Percentiles rank a stretch among this genome's conserved stretches.
These are phyloP conservation scores for Pseudoturritis turrita DNA, from an alignment of 345 rosid species.

Conservation along the genomic window DNA sequence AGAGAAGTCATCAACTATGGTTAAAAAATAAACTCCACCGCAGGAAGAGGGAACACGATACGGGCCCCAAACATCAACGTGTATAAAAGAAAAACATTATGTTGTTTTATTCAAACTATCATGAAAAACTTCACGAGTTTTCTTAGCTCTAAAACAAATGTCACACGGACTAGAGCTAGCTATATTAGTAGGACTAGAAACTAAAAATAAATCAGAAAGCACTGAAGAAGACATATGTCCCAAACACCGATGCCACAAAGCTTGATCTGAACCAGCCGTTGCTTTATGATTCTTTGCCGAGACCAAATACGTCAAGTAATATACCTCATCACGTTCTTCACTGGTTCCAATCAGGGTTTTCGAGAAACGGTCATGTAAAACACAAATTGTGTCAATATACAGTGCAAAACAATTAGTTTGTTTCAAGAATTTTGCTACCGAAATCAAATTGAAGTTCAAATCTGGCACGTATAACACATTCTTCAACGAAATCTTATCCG, in stretches of 20 bases:
- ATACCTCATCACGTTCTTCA: neutral
- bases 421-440: neutral
- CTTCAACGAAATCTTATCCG: no score
- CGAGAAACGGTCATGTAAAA: neutral
- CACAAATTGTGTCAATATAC: neutral
- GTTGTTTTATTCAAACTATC: neutral
- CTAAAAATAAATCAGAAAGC: neutral
- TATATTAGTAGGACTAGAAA: no score
- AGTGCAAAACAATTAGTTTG: slow-evolving; percentile 21
- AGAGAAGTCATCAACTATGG: neutral
- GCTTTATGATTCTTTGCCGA: neutral
- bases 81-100: neutral
- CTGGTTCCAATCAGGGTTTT: neutral
- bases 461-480: no score
- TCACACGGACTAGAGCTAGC: no score
- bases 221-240: neutral
- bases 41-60: neutral
- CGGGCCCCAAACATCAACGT: neutral
- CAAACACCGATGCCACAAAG: neutral
- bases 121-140: no score
- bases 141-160: no score
- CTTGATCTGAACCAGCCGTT: neutral
- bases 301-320: neutral
- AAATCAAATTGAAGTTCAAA: neutral
- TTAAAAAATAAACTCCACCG: neutral